Base-by-base conservation (phyloP, 108 stramenopile species). In the Skeletonema menzelii region DNA sequence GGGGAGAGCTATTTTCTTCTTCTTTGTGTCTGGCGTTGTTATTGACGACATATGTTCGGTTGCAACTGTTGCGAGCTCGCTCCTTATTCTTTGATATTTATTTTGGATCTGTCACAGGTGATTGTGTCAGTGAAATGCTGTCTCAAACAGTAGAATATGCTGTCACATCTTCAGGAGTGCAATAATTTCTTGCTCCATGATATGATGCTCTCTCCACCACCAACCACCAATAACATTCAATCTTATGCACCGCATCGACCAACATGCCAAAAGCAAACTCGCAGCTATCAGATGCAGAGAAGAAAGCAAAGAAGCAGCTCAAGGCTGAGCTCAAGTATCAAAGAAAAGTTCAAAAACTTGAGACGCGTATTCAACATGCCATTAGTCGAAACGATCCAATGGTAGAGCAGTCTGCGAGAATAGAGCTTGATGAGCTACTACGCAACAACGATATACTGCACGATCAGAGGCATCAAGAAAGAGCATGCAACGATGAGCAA, bases 311-410 rank as follows among this genome's bases (percentile, higher is more conserved):
- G 59, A 75, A 63, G 40, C 17, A 49, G 38, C 76, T 84, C 40
- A 87, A 87, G 30, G 47, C 61, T 34, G 63, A 71, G 47, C 64
- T 87, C 40, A 89, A 89, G 71, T 75, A 75, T 57, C 72, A 74
- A 37, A 63, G 77, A 34, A 63, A 59, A 46, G 71, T 84, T 6
- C 68, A 69, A 34, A 83, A 86, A 59, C 80, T 83, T 8, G 76
- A 88, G 65, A 79, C 67, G 27, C 83, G 85, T 53, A 76, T 79
- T 24, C 38, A 70, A 38, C 90, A 91, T 63, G 90, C 87, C 11
- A 59, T 77, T 24, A 62, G 58, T 19, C 73, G 90, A 30, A 84
- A 77, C n/a, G 87, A 91, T 77, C 55, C 62, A 34, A 58, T 61
- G 5, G 79, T 77, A 32, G 86, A 80, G 27, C 34, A 82, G 28